phyloP scores from a whole-genome alignment of 331 rosid species.

The Malus hybrid region DNA sequence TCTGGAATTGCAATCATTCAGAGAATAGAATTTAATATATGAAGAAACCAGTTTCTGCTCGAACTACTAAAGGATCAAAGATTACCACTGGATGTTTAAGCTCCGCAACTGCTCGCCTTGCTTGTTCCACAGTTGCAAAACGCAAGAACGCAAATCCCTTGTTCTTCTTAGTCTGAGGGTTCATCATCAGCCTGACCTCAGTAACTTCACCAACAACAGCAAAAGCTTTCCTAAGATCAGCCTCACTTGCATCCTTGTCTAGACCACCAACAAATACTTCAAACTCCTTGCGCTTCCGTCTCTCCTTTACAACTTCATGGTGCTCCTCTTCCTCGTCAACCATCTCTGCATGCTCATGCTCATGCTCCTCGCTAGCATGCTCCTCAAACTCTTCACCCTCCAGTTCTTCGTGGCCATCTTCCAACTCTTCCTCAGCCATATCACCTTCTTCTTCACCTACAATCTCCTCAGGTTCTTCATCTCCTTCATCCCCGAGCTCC shows the following conservation, averaged over 20 bases:
- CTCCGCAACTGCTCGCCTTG: constrained; percentile 75
- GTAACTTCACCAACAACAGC: constrained; percentile 66
- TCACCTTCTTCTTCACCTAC: constrained; percentile 70
- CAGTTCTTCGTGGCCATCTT: constrained; percentile 63
- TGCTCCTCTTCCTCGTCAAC: constrained; percentile 82
- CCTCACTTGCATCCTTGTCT: constrained; percentile 84
- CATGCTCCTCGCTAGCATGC: not conserved
- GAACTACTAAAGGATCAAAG: constrained; percentile 20
- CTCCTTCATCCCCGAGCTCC: constrained; percentile 58
- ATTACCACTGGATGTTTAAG: constrained; percentile 76
- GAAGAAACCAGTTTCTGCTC: constrained; percentile 16
- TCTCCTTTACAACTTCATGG: constrained; percentile 76
- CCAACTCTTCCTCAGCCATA: constrained; percentile 66
- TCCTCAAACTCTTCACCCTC: constrained; percentile 64
- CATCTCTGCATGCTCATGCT: constrained; percentile 28
- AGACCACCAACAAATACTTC: constrained; percentile 95
- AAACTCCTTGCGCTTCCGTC: constrained; percentile 80
- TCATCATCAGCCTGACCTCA: constrained; percentile 93
- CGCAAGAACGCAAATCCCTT: constrained; percentile 97
- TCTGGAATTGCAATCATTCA: constrained; percentile 53
- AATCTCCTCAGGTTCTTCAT: constrained; percentile 57
- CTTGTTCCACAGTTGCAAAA: constrained; percentile 84
- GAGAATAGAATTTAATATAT: constrained; percentile 6
- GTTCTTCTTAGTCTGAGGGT: constrained; percentile 84
- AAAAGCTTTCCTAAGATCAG: constrained; percentile 73